phyloP scores from a whole-genome alignment of 441 rosid species.

The Erysimum cheiri region DNA sequence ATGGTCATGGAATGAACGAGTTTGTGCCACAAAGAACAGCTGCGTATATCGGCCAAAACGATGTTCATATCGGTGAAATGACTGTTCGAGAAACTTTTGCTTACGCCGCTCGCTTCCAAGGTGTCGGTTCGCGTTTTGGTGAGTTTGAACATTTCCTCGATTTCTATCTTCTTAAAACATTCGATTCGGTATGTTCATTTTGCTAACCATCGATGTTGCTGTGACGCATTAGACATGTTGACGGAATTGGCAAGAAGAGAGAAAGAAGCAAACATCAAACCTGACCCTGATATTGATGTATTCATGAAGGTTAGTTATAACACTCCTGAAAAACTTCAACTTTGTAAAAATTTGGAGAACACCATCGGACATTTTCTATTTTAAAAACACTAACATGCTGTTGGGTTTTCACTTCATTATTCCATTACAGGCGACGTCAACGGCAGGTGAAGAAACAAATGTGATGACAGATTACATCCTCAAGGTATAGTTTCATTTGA shows the following conservation, averaged over 20 bases:
- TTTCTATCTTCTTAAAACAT: neutral
- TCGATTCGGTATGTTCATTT: slow-evolving; percentile 11
- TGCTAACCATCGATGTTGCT: neutral
- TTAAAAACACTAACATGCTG: too few relatives aligned
- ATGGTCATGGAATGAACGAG: slow-evolving; percentile 64
- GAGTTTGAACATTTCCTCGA: slow-evolving; percentile 31
- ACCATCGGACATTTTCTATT: neutral
- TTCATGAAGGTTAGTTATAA: slow-evolving; percentile 61
- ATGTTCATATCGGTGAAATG: slow-evolving; percentile 68
- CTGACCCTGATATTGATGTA: slow-evolving; percentile 66
- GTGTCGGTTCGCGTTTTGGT: slow-evolving; percentile 67
- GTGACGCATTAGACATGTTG: slow-evolving; percentile 55
- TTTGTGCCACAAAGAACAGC: slow-evolving; percentile 70
- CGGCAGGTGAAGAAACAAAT: slow-evolving; percentile 66
- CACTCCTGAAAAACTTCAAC: neutral
- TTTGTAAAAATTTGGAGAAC: neutral
- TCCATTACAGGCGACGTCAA: slow-evolving; percentile 57
- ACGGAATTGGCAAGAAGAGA: slow-evolving; percentile 63
- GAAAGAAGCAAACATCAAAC: slow-evolving; percentile 62
- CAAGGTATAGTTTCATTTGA: slow-evolving; percentile 50
- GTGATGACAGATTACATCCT: slow-evolving; percentile 73
- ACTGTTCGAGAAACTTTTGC: slow-evolving; percentile 69
- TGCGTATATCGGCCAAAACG: slow-evolving; percentile 65
- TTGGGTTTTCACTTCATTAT: neutral
- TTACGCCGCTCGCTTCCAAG: slow-evolving; percentile 69